A percentile compares a stretch with the other conserved stretches of the same genome.
Conservation (phyloP, 495 filamentous ascomycete species). For the Xylaria scruposa region DNA sequence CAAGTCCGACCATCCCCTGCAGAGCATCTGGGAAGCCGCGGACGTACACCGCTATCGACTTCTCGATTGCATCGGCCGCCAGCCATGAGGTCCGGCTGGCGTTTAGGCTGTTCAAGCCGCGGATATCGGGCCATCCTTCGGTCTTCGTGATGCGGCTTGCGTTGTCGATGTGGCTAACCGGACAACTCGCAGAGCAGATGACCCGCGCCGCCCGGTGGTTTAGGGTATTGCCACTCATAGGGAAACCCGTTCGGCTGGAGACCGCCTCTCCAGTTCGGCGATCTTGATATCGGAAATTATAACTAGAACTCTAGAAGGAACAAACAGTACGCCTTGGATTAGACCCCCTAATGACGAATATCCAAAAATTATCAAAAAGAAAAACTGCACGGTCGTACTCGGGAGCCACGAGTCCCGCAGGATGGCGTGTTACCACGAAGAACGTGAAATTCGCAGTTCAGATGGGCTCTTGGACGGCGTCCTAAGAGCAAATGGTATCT, state of each 20-base stretch:
- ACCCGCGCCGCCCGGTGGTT: constrained; percentile 4
- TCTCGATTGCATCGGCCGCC: constrained; percentile 30
- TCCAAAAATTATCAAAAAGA: neutral
- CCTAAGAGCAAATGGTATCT: neutral
- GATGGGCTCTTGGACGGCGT: neutral
- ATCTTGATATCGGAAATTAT: neutral
- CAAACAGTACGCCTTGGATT: neutral
- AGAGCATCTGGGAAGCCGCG: constrained; percentile 20
- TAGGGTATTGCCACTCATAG: constrained; percentile 1
- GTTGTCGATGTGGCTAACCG: constrained; percentile 22
- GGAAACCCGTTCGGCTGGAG: neutral
- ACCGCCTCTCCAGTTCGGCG: constrained; percentile 9
- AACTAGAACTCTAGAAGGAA: neutral
- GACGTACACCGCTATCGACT: constrained; percentile 23
- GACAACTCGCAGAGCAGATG: constrained; percentile 21
- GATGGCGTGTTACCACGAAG: neutral
- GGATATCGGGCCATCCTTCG: constrained; percentile 30
- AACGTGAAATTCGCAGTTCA: neutral
- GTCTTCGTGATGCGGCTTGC: neutral
- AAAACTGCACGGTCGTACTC: neutral
- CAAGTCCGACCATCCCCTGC: constrained; percentile 23
- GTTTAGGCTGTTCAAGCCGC: constrained; percentile 34
- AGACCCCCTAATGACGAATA: neutral
- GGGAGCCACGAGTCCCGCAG: neutral
- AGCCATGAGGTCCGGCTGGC: constrained; percentile 27